Base-by-base conservation (phyloP, 164 flowering plant genomes). In the Hamamelis virginiana region DNA sequence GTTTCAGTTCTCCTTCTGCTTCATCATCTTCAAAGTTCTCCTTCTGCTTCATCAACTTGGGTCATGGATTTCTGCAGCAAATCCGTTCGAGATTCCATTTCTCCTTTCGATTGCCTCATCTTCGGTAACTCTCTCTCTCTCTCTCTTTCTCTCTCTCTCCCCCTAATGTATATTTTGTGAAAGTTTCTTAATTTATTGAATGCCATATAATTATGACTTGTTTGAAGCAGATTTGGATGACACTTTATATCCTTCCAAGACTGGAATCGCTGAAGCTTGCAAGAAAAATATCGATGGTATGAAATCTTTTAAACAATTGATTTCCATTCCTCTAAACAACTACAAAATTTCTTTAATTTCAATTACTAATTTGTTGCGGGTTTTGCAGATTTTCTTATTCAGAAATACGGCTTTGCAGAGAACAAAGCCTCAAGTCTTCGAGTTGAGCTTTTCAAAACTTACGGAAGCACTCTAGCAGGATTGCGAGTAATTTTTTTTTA, bases 381-480 rank as follows among this genome's bases (percentile, higher is more conserved):
- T 23, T 46, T 14, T 73, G 46, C 83, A 94, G 97, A 86, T 56
- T 94, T 85, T 76, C 88, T 94, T 0, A 74, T 88, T 14, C 81
- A 89, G 76, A 88, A 80, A 84, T 88, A 82, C 58, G 94, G 97
- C 69, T 86, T 87, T 44, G 18, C 83, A 0, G 76, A 68, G 38
- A 76, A 65, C 21, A 73, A 87, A 75, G 97, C 98, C 19, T 78
- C 88, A 2, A 70, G 47, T 62, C 80, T 87, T 9, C 83, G 96
- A 0, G 80, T 79, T 38, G 89, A 92, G 69, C 91, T 94, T 27
- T 92, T 94, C 83, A 87, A 74, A 71, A 79, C 83, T 10, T 87
- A 92, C 68, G 98, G 98, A 66, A 92, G 98, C 82, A 69, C 97
- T 27, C 86, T 94, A n/a, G 98, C 97, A 26, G 98, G 98, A 33